These are phyloP conservation scores for Mycocentrospora acerina DNA, from an alignment of 2,329 filamentous ascomycete species.

Conservation along the genomic window DNA sequence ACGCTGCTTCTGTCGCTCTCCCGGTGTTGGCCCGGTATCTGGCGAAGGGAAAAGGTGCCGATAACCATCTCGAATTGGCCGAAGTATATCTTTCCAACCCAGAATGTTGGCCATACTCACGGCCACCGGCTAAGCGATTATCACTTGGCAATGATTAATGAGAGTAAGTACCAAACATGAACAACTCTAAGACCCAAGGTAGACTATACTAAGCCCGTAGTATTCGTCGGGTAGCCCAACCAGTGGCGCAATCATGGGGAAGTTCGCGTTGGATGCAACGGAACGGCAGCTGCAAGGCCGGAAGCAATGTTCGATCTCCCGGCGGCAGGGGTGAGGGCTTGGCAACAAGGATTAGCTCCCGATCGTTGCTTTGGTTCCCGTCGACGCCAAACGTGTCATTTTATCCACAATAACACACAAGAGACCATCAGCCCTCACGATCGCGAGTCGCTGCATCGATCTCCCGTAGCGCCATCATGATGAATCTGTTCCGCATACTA, in stretches of 20 bases:
- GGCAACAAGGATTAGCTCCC: conserved; percentile 35
- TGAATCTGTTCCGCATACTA: conserved; percentile 71
- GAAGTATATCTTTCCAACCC: conserved; percentile 44
- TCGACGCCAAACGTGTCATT: conserved; percentile 41
- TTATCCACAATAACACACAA: conserved; percentile 21
- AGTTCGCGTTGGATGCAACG: too few species aligned
- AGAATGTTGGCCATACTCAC: conserved; percentile 21
- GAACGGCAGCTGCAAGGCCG: conserved; percentile 1
- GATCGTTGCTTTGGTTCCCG: conserved; percentile 26
- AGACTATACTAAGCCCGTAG: too few species aligned
- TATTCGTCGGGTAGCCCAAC: too few species aligned
- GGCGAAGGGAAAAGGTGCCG: conserved; percentile 39
- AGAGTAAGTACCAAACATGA: not conserved
- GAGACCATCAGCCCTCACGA: conserved; percentile 8
- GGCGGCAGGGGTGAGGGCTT: conserved; percentile 25
- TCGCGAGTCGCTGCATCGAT: too few species aligned
- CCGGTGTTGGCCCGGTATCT: conserved; percentile 37
- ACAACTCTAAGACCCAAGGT: too few species aligned
- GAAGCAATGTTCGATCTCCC: conserved; percentile 19
- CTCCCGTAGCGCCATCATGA: conserved; percentile 41
- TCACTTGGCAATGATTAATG: not conserved
- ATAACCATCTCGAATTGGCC: conserved; percentile 43
- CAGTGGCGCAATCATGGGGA: too few species aligned
- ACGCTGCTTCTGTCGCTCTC: conserved; percentile 33
- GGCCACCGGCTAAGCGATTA: too few species aligned